Percentiles rank a stretch among this genome's conserved stretches.
Conservation (phyloP, 1,284 basidiomycete species). For the Heterobasidion irregulare region DNA sequence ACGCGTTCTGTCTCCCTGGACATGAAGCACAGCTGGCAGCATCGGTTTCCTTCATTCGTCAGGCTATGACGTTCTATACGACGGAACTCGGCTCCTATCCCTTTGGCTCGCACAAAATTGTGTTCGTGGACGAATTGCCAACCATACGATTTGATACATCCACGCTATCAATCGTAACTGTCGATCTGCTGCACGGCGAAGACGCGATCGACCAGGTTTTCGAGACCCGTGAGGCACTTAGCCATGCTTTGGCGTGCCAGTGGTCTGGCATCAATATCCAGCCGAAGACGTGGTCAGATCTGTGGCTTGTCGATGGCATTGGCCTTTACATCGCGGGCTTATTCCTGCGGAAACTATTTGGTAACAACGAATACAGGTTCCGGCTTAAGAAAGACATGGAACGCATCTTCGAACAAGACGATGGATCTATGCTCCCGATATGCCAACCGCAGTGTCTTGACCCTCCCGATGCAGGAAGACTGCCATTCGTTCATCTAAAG, state of each 20-base stretch:
- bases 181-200: slow-evolving; percentile 82
- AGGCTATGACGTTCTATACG: slow-evolving; percentile 88
- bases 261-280: slow-evolving; percentile 98
- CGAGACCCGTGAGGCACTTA: slow-evolving; percentile 82
- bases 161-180: slow-evolving; percentile 75
- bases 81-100: slow-evolving; percentile 96
- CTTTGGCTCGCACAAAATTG: slow-evolving; percentile 90
- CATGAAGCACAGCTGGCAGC: slow-evolving; percentile 63
- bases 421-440: slow-evolving; percentile 86
- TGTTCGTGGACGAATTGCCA: slow-evolving; percentile 90
- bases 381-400: slow-evolving; percentile 95
- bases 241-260: slow-evolving; percentile 88
- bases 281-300: slow-evolving; percentile 90
- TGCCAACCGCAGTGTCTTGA: slow-evolving; percentile 84
- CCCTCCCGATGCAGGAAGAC: slow-evolving; percentile 69
- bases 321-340: slow-evolving; percentile 87
- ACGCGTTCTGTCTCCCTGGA: slow-evolving; percentile 91
- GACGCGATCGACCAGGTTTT: slow-evolving; percentile 92
- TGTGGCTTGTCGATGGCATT: slow-evolving; percentile 93
- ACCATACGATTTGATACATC: slow-evolving; percentile 77
- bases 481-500: slow-evolving; percentile 93
- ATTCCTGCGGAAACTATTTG: slow-evolving; percentile 82
- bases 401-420: slow-evolving; percentile 84
- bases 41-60: slow-evolving; percentile 74
- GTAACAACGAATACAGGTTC: slow-evolving; percentile 97